Evolutionary conservation across 768 basidiomycete genomes (phyloP).

Genomic region (Tricholoma hemisulphureum): DNA sequence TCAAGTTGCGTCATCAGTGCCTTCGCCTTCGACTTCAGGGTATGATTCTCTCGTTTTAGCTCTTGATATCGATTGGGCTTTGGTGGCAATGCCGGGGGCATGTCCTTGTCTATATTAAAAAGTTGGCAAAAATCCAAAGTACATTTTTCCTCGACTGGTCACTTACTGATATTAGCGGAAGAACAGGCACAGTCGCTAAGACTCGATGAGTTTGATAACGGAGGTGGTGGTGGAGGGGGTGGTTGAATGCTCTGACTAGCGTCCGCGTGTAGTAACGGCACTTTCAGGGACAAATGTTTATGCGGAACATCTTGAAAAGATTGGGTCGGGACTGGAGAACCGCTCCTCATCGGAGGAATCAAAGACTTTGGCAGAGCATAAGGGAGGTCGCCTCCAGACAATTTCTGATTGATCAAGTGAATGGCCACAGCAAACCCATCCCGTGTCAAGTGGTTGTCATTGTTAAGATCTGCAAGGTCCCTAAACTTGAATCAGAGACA

Average conservation of each 20-base stretch:
- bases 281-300: neutral
- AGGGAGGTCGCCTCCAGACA: conserved; percentile 34
- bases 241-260: neutral
- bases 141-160: neutral
- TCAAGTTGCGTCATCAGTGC: conserved; percentile 19
- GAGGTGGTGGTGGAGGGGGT: neutral
- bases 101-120: neutral
- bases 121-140: neutral
- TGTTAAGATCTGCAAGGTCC: conserved; percentile 34
- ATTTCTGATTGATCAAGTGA: conserved; percentile 32
- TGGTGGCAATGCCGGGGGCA: neutral
- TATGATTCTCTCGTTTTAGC: conserved; percentile 7
- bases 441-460: conserved; percentile 33
- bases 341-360: conserved; percentile 25
- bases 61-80: neutral
- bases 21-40: conserved; percentile 23
- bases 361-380: conserved; percentile 30
- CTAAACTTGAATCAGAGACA: conserved; percentile 14
- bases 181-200: neutral
- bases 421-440: conserved; percentile 39
- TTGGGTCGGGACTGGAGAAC: neutral
- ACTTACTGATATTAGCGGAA: neutral
- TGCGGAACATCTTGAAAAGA: neutral
- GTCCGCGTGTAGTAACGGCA: neutral
- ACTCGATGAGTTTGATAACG: too few species aligned